phyloP scores from a whole-genome alignment of 257 asterid genomes.

The Solanum lignicaule region DNA sequence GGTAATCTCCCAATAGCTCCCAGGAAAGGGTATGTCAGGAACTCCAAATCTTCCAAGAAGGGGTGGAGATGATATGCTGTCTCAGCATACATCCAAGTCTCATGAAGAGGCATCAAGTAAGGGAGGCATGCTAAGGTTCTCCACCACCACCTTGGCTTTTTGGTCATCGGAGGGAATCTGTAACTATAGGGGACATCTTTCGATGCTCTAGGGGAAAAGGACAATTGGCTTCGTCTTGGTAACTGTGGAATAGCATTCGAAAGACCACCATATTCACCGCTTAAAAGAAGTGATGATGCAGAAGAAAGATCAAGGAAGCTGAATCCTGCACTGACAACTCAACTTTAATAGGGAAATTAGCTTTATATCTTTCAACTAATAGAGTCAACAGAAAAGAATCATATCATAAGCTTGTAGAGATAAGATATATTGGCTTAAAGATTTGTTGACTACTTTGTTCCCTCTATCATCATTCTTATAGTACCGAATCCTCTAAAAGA shows the following conservation, averaged over 20 bases:
- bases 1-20: slow-evolving; percentile 60
- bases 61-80: slow-evolving; percentile 75
- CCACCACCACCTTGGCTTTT: slow-evolving; percentile 88
- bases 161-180: slow-evolving; percentile 67
- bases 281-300: slow-evolving; percentile 39
- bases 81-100: slow-evolving; percentile 88
- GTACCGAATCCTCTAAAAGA: background rate
- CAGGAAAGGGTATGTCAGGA: slow-evolving; percentile 58
- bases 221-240: slow-evolving; percentile 14
- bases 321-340: slow-evolving; percentile 23
- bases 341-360: background rate
- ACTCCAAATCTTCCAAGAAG: slow-evolving; percentile 64
- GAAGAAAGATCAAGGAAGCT: slow-evolving; percentile 30
- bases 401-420: background rate
- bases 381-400: background rate
- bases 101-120: slow-evolving; percentile 83
- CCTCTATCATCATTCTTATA: background rate
- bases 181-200: slow-evolving; percentile 57
- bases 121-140: slow-evolving; percentile 85
- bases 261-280: slow-evolving; percentile 43
- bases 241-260: slow-evolving; percentile 25
- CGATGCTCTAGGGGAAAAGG: slow-evolving; percentile 45
- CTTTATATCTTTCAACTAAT: background rate
- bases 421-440: background rate
- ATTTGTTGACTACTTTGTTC: background rate